Percentiles rank a stretch among this genome's conserved stretches.
These are phyloP conservation scores for Tricladium varicosporioides DNA, from an alignment of 2,329 filamentous ascomycete species.

Conservation along the genomic window DNA sequence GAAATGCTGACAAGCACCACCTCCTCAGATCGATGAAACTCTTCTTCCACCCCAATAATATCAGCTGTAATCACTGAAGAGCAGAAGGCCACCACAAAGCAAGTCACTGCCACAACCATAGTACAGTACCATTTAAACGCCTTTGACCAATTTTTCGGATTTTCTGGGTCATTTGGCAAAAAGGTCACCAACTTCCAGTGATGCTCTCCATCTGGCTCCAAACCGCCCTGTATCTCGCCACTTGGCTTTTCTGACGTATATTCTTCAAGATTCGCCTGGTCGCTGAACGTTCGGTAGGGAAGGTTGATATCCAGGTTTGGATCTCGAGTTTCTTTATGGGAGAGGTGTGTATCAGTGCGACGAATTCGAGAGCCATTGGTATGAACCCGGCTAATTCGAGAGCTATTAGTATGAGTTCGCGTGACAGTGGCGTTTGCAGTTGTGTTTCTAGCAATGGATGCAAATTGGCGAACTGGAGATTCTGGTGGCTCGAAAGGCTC, in stretches of 20 bases:
- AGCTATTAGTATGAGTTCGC: constrained; percentile 15
- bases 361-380: constrained; percentile 15
- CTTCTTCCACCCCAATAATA: constrained; percentile 58
- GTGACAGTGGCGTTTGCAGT: neutral
- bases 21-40: constrained; percentile 69
- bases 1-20: constrained; percentile 71
- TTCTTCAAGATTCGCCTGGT: constrained; percentile 61
- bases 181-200: constrained; percentile 68
- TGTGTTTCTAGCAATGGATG: neutral
- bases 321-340: constrained; percentile 29
- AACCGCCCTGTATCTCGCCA: constrained; percentile 53
- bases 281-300: constrained; percentile 62
- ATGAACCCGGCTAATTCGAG: constrained; percentile 16
- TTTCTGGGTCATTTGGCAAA: constrained; percentile 66
- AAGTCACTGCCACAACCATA: constrained; percentile 76
- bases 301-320: constrained; percentile 50
- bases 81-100: constrained; percentile 63
- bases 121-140: constrained; percentile 79
- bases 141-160: constrained; percentile 85
- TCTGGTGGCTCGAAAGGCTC: neutral
- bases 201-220: constrained; percentile 24
- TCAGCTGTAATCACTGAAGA: constrained; percentile 79
- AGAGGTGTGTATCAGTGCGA: constrained; percentile 16
- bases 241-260: constrained; percentile 60
- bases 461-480: constrained; percentile 5